Evolutionary conservation across 139 green algal species (phyloP).

Genomic region (Diplosphaera chodatii): DNA sequence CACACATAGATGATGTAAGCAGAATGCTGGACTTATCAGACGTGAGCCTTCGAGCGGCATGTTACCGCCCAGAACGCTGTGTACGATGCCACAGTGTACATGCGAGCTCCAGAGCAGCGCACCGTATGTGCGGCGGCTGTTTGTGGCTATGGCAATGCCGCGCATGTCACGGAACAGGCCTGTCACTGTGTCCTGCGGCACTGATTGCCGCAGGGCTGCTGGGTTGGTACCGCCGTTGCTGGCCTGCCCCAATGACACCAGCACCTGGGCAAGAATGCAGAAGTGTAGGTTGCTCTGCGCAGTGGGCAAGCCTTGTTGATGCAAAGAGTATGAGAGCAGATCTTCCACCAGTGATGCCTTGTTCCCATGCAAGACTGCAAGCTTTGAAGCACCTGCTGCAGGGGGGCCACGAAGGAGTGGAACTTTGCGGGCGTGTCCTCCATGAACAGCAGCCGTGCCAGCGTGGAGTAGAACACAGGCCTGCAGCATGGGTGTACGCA

Average conservation of each 20-base stretch:
- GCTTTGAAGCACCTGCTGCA: conserved; percentile 75
- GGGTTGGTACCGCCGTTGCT: conserved; percentile 29
- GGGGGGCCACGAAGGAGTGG: conserved; percentile 84
- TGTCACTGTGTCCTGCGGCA: conserved; percentile 60
- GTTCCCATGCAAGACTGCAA: too few relatives aligned
- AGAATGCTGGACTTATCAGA: too few relatives aligned
- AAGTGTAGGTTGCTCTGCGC: too few relatives aligned
- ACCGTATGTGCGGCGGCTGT: conserved; percentile 68
- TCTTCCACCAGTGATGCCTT: too few relatives aligned
- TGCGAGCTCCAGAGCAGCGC: too few relatives aligned
- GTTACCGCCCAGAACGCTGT: too few relatives aligned
- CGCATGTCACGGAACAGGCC: conserved; percentile 92
- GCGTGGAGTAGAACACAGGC: conserved; percentile 91
- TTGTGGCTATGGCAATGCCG: conserved; percentile 84
- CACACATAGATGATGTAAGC: too few relatives aligned
- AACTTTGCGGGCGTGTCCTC: conserved; percentile 87
- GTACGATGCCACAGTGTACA: too few relatives aligned
- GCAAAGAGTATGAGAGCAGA: too few relatives aligned
- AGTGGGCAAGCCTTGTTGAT: too few relatives aligned
- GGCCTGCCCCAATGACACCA: conserved; percentile 36
- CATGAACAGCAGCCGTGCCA: conserved; percentile 92
- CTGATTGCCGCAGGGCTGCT: conserved; percentile 35
- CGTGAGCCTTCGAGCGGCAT: too few relatives aligned
- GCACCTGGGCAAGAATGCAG: conserved; percentile 45
- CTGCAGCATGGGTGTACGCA: too few relatives aligned